Evolutionary conservation across 192 early-diverging fungal genomes (phyloP).

Genomic region (Coemansia sp.): DNA sequence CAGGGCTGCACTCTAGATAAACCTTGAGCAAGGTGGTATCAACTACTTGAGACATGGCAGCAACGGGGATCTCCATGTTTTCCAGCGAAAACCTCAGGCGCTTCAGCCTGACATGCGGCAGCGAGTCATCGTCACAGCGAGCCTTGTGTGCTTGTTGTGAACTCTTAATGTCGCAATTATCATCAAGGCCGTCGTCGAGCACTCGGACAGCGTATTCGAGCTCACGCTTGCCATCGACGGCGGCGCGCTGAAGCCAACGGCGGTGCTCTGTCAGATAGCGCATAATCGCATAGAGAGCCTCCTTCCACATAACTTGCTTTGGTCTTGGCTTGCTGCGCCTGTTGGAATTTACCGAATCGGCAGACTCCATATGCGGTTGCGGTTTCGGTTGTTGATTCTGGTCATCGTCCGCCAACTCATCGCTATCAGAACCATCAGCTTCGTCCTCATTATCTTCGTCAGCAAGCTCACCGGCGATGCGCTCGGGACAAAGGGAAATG

Average conservation of each 20-base stretch:
- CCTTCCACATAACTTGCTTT: constrained; percentile 31
- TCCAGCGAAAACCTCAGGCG: constrained; percentile 48
- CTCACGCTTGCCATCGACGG: constrained; percentile 39
- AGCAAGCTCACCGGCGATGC: constrained; percentile 66
- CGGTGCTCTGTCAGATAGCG: constrained; percentile 89
- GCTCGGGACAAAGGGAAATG: constrained; percentile 68
- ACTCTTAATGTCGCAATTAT: constrained; percentile 36
- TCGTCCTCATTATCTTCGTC: constrained; percentile 33
- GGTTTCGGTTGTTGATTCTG: not conserved
- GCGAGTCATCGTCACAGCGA: constrained; percentile 32
- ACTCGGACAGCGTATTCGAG: constrained; percentile 47
- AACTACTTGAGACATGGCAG: constrained; percentile 66
- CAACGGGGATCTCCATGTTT: constrained; percentile 45
- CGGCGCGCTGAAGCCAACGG: constrained; percentile 65
- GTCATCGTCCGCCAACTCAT: constrained; percentile 8
- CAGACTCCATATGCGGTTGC: constrained; percentile 4
- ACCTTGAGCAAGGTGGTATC: constrained; percentile 91
- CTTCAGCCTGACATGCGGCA: constrained; percentile 46
- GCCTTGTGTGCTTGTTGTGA: constrained; percentile 19
- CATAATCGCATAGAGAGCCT: constrained; percentile 65
- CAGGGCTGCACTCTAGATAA: constrained; percentile 83
- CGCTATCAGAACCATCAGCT: constrained; percentile 15
- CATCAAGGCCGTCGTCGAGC: constrained; percentile 33
- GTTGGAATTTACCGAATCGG: constrained; percentile 1
- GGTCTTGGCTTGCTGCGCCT: constrained; percentile 3